Evolutionary conservation across 192 early-diverging fungal genomes (phyloP).

Genomic region (Coemansia javaensis): DNA sequence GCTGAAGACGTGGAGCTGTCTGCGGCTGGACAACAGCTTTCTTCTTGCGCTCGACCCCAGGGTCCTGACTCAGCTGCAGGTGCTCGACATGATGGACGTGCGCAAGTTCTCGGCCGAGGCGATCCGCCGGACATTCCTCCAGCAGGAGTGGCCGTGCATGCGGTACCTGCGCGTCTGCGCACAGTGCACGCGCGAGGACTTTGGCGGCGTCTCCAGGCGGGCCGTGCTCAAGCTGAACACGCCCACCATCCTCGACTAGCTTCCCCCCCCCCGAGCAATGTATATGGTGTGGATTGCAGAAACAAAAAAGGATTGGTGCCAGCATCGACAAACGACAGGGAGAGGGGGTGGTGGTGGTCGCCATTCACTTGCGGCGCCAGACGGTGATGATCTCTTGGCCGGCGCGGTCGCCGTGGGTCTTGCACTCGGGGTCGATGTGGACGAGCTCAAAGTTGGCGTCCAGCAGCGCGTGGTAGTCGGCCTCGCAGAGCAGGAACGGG

Average conservation of each 20-base stretch:
- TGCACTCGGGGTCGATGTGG: conserved; percentile 56
- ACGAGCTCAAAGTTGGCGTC: conserved; percentile 59
- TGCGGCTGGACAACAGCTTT: conserved; percentile 43
- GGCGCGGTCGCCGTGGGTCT: conserved; percentile 50
- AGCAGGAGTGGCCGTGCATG: conserved; percentile 40
- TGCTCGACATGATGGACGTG: conserved; percentile 51
- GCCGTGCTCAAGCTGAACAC: conserved; percentile 48
- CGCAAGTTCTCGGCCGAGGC: conserved; percentile 43
- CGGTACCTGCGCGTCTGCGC: conserved; percentile 44
- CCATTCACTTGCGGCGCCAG: conserved; percentile 57
- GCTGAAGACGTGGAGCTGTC: conserved; percentile 47
- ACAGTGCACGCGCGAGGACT: conserved; percentile 32
- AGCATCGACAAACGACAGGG: not conserved
- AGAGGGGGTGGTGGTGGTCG: no score
- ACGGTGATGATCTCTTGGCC: conserved; percentile 64
- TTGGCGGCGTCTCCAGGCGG: conserved; percentile 32
- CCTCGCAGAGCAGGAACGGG: conserved; percentile 63
- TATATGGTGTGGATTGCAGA: not conserved
- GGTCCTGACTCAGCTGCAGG: conserved; percentile 31
- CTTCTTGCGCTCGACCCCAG: conserved; percentile 33
- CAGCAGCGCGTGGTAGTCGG: conserved; percentile 58
- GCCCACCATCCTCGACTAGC: conserved; percentile 31
- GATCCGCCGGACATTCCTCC: conserved; percentile 37
- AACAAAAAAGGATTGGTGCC: not conserved
- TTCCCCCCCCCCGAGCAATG: not conserved